Evolutionary conservation across 768 basidiomycete genomes (phyloP), one percentile per base, ranked within the genome.

Genomic region (Suillus clintonianus): DNA sequence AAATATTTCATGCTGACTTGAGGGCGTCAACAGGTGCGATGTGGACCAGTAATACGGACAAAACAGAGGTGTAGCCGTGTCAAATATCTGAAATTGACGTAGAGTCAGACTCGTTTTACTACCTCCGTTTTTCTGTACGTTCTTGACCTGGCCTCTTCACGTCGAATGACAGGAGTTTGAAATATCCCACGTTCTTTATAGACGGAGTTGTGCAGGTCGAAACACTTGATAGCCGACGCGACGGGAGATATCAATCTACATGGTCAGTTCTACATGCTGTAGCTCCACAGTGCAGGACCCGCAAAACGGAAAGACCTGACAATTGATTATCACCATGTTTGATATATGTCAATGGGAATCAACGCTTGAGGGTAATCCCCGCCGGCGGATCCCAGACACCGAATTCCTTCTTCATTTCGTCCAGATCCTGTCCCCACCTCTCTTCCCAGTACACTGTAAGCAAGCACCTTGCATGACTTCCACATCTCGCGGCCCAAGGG

Each of bases 381-480:
- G 45, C 43, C 11, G 95, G 94, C 14, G 94, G 90, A 68, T 93
- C 89, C 86, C 86, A 89, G 17, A 97, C 84, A 10, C 95, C 92
- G 24, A 97, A 80, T 72, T 97, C 94, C 65, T 79, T 83, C 79
- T 94, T 90, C 78, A 99, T 82, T 56, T 94, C 92, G 1, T 86
- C 87, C 1, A 97, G 75, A 64, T 91, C 83, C 76, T 93, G 88
- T 59, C 86, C 86, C 97, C 96, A 99, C 60, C 95, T 80, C 76
- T 94, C 84, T 77, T 99, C 97, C 97, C 97, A 99, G 71, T 96
- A 96, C 1, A 99, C 89, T 1, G 90, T 90, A 59, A 98, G 91
- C 64, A 99, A 75, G 71, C 89, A 91, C 69, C 81, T 82, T 1
- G 91, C 86, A 65, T 81, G 85, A 32, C 87, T 83, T 1, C 96